These are phyloP conservation scores for Neocallimastix lanati DNA, from an alignment of 192 early-diverging fungal genomes.

Conservation along the genomic window DNA sequence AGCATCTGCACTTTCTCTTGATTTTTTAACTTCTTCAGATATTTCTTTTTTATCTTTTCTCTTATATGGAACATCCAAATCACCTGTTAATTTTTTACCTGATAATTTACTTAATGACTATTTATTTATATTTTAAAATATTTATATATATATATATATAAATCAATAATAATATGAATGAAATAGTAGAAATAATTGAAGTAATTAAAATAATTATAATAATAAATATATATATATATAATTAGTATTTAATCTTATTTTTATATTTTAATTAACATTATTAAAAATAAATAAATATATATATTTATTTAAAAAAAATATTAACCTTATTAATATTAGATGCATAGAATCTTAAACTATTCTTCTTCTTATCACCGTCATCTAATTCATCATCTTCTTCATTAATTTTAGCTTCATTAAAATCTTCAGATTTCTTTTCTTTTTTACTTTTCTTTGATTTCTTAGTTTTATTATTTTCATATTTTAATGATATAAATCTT, in stretches of 20 bases:
- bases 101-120: background rate
- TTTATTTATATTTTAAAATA: background rate
- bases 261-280: background rate
- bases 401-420: slow-evolving; percentile 16
- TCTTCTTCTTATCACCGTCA: slow-evolving; percentile 48
- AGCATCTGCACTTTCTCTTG: background rate
- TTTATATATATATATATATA: too few relatives aligned
- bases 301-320: background rate
- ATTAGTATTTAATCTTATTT: slow-evolving; percentile 68
- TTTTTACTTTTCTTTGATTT: background rate
- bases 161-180: too few relatives aligned
- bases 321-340: slow-evolving; percentile 41
- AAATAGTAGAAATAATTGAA: too few relatives aligned
- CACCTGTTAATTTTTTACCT: background rate
- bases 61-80: background rate
- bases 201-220: slow-evolving; percentile 32
- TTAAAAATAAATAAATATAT: slow-evolving; percentile 1
- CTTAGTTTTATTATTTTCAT: background rate
- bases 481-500: background rate
- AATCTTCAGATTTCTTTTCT: slow-evolving; percentile 16
- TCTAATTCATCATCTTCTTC: slow-evolving; percentile 45
- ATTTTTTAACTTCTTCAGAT: background rate
- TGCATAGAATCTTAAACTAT: slow-evolving; percentile 32
- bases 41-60: background rate
- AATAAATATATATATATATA: too few relatives aligned